These are phyloP conservation scores for Saccharomyces pastorianus DNA, from an alignment of 1,139 yeast genomes.

Conservation along the genomic window DNA sequence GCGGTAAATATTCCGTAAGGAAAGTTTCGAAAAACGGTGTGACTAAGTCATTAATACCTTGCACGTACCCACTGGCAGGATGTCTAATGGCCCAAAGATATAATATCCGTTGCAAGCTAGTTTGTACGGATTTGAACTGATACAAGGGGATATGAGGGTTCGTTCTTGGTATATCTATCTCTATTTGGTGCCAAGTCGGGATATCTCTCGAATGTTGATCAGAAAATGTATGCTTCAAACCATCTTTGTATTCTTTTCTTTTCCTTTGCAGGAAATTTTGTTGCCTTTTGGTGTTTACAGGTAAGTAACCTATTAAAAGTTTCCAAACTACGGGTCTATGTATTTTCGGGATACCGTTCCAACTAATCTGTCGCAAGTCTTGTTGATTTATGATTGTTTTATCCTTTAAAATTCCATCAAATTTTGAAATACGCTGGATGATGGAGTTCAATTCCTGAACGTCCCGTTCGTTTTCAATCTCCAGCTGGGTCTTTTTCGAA, in stretches of 20 bases:
- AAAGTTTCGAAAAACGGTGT: conserved; percentile 93
- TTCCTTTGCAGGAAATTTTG: conserved; percentile 62
- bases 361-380: conserved; percentile 69
- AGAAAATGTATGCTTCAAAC: conserved; percentile 51
- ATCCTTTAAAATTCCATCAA: conserved; percentile 50
- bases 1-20: conserved; percentile 52
- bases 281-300: conserved; percentile 75
- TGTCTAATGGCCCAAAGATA: conserved; percentile 96
- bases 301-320: conserved; percentile 77
- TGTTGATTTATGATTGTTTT: conserved; percentile 54
- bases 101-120: conserved; percentile 68
- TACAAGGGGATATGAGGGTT: conserved; percentile 78
- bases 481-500: conserved; percentile 19
- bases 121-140: conserved; percentile 60
- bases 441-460: conserved; percentile 51
- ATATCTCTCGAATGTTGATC: conserved; percentile 53
- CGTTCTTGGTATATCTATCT: conserved; percentile 91
- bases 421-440: conserved; percentile 56
- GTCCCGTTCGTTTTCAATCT: conserved; percentile 34
- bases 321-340: conserved; percentile 88
- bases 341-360: conserved; percentile 90
- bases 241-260: conserved; percentile 78
- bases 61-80: conserved; percentile 98
- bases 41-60: conserved; percentile 90
- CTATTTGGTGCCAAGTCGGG: conserved; percentile 90